Conservation (phyloP, 768 basidiomycete species). For the Kwoniella sp. region DNA sequence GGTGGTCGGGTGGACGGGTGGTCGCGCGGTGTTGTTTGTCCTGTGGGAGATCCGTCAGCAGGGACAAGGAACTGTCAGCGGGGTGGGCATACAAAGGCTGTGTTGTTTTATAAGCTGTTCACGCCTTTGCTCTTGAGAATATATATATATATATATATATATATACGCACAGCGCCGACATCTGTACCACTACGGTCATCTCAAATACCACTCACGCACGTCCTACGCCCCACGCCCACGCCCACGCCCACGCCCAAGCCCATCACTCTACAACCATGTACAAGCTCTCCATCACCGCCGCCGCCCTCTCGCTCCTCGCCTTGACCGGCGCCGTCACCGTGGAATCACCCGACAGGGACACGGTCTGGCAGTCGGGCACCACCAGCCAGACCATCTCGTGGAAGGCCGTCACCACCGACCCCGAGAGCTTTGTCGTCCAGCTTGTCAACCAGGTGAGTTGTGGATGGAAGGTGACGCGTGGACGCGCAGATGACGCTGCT, state of each 20-base stretch:
- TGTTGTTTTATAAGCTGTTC: too few relatives aligned
- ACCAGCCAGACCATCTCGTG: constrained; percentile 59
- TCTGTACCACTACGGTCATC: too few relatives aligned
- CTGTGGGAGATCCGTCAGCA: too few relatives aligned
- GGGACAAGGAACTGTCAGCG: too few relatives aligned
- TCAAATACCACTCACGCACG: not conserved
- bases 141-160: constrained; percentile 1
- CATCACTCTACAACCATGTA: constrained; percentile 1
- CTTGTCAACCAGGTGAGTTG: constrained; percentile 59
- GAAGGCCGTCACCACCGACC: constrained; percentile 65
- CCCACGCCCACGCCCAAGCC: too few relatives aligned
- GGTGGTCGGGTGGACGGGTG: too few relatives aligned
- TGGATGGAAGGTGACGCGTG: not conserved
- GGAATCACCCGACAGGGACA: constrained; percentile 54
- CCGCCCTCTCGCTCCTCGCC: constrained; percentile 55
- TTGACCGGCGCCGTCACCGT: constrained; percentile 65
- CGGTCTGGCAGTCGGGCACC: constrained; percentile 61
- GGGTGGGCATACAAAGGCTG: too few relatives aligned
- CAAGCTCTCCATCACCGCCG: constrained; percentile 20
- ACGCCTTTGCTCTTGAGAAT: too few relatives aligned
- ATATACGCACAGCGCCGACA: not conserved
- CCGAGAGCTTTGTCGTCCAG: constrained; percentile 63
- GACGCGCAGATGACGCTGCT: not conserved
- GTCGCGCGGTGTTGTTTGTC: too few relatives aligned
- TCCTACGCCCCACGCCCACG: too few relatives aligned